Conservation (phyloP, 495 filamentous ascomycete species). For the Neurospora sublineolata region DNA sequence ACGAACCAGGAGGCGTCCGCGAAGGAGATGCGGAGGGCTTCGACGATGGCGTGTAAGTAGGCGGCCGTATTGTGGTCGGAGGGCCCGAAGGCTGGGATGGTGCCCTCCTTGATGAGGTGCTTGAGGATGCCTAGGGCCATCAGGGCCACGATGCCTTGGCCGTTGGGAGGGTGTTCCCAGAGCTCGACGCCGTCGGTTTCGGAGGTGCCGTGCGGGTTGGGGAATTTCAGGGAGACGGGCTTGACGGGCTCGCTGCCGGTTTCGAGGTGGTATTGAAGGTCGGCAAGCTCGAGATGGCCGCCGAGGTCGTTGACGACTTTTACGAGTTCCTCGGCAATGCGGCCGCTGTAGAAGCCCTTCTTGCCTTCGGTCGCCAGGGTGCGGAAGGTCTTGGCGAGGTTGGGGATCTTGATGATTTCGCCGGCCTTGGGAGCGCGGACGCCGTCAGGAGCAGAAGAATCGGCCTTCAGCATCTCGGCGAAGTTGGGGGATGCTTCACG, state of each 20-base stretch:
- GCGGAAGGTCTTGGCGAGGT: constrained; percentile 72
- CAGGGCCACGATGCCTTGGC: constrained; percentile 88
- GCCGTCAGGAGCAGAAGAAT: constrained; percentile 51
- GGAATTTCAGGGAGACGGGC: constrained; percentile 70
- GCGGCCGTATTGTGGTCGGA: constrained; percentile 57
- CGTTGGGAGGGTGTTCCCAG: constrained; percentile 98
- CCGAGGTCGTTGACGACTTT: constrained; percentile 67
- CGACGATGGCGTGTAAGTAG: constrained; percentile 85
- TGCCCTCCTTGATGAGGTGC: constrained; percentile 59
- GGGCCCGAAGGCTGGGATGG: constrained; percentile 55
- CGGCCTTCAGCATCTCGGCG: constrained; percentile 70
- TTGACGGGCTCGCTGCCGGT: constrained; percentile 66
- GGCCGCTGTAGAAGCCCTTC: constrained; percentile 81
- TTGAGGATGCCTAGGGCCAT: constrained; percentile 89
- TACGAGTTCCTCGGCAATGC: constrained; percentile 66
- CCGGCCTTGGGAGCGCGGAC: constrained; percentile 60
- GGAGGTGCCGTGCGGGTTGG: constrained; percentile 36
- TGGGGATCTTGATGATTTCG: constrained; percentile 83
- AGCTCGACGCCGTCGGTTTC: constrained; percentile 44
- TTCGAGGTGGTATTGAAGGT: constrained; percentile 65
- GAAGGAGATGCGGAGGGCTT: constrained; percentile 84
- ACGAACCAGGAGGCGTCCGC: constrained; percentile 85
- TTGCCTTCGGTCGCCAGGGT: constrained; percentile 70
- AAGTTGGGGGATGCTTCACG: constrained; percentile 69
- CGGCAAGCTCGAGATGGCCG: constrained; percentile 66